Percentiles rank a stretch among this genome's conserved stretches.
Evolutionary conservation across 169 alveolate genomes (phyloP).

Genomic region (Cryptosporidium ubiquitum): DNA sequence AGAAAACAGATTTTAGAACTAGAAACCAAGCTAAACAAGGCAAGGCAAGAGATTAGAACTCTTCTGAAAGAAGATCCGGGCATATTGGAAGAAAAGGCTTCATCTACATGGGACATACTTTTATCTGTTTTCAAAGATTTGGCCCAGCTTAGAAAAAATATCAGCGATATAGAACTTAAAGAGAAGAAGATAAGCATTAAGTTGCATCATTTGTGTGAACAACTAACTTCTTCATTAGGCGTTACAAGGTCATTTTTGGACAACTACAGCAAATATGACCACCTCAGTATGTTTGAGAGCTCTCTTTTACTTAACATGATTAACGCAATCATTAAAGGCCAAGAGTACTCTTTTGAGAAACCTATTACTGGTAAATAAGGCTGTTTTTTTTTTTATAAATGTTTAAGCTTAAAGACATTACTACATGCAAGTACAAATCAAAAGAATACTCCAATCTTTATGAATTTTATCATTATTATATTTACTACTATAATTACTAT

Average conservation of each 20-base stretch:
- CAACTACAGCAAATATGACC: background rate
- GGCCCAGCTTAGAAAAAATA: background rate
- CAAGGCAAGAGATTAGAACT: background rate
- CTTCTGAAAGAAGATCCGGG: background rate
- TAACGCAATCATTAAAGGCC: slow-evolving; percentile 15
- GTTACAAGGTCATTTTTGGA: slow-evolving; percentile 28
- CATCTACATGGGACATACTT: background rate
- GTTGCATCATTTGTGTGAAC: slow-evolving; percentile 7
- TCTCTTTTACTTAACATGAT: slow-evolving; percentile 35
- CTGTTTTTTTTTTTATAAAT: background rate
- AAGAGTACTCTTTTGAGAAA: background rate
- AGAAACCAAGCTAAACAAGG: background rate
- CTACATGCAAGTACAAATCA: background rate
- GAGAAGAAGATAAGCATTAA: background rate
- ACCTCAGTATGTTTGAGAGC: slow-evolving; percentile 29
- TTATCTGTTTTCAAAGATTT: background rate
- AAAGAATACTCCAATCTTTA: background rate
- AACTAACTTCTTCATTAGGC: background rate
- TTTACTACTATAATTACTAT: background rate
- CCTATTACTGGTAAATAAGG: background rate
- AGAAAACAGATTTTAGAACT: background rate
- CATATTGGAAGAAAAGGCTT: background rate
- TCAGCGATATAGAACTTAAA: background rate
- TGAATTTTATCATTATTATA: background rate
- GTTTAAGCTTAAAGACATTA: background rate